Base-by-base conservation (phyloP, 257 asterid genomes). In the Nicotiana undulata region DNA sequence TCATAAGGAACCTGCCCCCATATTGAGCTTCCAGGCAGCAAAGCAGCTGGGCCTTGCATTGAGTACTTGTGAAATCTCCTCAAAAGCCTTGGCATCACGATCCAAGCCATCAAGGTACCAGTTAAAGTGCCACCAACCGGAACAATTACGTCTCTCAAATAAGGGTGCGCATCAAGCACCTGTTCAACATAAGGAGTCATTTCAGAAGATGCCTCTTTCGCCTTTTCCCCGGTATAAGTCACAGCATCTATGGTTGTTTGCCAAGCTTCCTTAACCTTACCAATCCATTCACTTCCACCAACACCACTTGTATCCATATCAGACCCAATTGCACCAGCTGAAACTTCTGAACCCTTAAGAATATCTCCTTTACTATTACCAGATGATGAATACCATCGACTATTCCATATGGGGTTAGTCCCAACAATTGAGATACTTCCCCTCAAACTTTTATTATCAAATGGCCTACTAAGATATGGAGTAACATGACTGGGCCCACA, bases 1-100 rank as follows among this genome's bases (percentile, higher is more conserved):
- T 96, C 98, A 63, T 96, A 96, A 79, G 99, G 88, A 75, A 92
- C 97, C 0, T 94, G 89, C 10, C 90, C 91, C 95, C 92, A 92
- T 76, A 92, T 22, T 0, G 95, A 85, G 85, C 88, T 89, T 65
- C 85, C 84, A 76, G 90, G 81, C 51, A 95, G 79, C 88, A 93
- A 80, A 81, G 88, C 67, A 63, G 92, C 96, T 1, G 97, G 94
- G 16, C 97, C 97, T 88, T 89, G 87, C 44, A 83, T 86, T 0
- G 97, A 87, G 83, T 89, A 90, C 81, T 82, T 87, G 77, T 96
- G 96, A 79, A 94, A 88, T 80, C 89, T 87, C 87, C 90, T 90
- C 81, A 96, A 89, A 68, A 94, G 44, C 83, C 89, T 85, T 20
- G 99, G 98, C 91, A 96, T 59, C 79, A 94, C 90, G 8, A 92